Evolutionary conservation across 2,329 filamentous ascomycete species (phyloP).

Genomic region (Xylaria sp.): DNA sequence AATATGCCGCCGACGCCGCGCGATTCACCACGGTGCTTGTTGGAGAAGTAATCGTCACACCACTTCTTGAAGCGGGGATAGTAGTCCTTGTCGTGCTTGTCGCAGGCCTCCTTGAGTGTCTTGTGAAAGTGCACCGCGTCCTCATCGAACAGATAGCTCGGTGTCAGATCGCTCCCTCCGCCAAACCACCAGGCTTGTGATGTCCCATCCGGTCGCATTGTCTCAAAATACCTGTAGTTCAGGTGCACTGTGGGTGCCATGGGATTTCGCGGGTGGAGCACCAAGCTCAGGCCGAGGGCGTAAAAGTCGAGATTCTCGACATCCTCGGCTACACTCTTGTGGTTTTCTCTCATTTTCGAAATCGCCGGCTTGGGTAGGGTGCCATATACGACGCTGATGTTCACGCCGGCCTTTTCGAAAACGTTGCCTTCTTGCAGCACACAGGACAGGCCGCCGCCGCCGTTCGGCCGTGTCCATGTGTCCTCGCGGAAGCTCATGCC

Average conservation of each 20-base stretch:
- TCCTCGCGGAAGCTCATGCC: constrained; percentile 84
- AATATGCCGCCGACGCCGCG: constrained; percentile 96
- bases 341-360: constrained; percentile 91
- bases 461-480: constrained; percentile 86
- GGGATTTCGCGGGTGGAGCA: constrained; percentile 92
- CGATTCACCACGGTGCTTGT: constrained; percentile 88
- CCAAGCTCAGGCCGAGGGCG: constrained; percentile 90
- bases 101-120: constrained; percentile 91
- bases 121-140: constrained; percentile 97
- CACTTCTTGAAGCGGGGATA: constrained; percentile 96
- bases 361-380: constrained; percentile 88
- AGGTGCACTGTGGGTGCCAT: constrained; percentile 98
- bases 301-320: constrained; percentile 88
- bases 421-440: constrained; percentile 96
- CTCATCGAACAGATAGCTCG: constrained; percentile 94
- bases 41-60: constrained; percentile 97
- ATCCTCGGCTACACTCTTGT: constrained; percentile 84
- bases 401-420: constrained; percentile 97
- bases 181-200: constrained; percentile 98
- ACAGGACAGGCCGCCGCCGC: constrained; percentile 93
- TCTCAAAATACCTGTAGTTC: constrained; percentile 99
- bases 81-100: constrained; percentile 91
- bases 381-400: constrained; percentile 94
- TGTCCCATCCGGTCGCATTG: constrained; percentile 82
- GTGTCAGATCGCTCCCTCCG: constrained; percentile 93